These are phyloP conservation scores for Dactylonectria estremocensis DNA, from an alignment of 2,329 filamentous ascomycete genomes.

Conservation along the genomic window DNA sequence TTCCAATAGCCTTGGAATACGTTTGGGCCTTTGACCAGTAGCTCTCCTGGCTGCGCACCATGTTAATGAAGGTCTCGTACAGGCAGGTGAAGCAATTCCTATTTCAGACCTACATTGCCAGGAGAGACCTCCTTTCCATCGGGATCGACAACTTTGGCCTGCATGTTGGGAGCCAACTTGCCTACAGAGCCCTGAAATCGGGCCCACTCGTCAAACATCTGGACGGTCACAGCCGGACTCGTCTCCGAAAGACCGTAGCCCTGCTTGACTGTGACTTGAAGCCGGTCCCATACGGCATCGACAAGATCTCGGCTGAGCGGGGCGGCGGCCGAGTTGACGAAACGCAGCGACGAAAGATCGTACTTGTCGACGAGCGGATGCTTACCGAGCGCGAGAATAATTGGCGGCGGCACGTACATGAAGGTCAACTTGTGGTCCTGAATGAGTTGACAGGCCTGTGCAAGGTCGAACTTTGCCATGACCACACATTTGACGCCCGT, in stretches of 20 bases:
- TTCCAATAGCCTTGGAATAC: conserved; percentile 86
- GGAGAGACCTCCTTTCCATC: conserved; percentile 69
- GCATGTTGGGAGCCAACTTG: conserved; percentile 82
- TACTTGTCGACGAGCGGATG: conserved; percentile 84
- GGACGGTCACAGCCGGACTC: conserved; percentile 82
- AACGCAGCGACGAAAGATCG: conserved; percentile 83
- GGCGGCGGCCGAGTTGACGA: conserved; percentile 90
- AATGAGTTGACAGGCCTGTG: conserved; percentile 82
- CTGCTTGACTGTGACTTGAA: conserved; percentile 88
- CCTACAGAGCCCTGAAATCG: conserved; percentile 85
- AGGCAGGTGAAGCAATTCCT: no score
- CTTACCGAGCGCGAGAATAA: conserved; percentile 86
- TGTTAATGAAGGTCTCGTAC: background rate
- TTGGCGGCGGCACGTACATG: conserved; percentile 86
- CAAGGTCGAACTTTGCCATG: conserved; percentile 82
- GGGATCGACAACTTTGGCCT: conserved; percentile 83
- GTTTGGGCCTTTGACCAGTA: conserved; percentile 86
- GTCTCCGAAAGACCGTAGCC: conserved; percentile 94
- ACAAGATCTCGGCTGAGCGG: conserved; percentile 87
- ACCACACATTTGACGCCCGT: conserved; percentile 83
- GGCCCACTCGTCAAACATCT: conserved; percentile 83
- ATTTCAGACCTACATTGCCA: conserved; percentile 57
- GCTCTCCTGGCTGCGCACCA: conserved; percentile 68
- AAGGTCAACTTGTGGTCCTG: conserved; percentile 84
- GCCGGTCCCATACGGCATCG: conserved; percentile 79